Evolutionary conservation across 306 rosid species (phyloP).

Genomic region (Pyrus bretschneideri): DNA sequence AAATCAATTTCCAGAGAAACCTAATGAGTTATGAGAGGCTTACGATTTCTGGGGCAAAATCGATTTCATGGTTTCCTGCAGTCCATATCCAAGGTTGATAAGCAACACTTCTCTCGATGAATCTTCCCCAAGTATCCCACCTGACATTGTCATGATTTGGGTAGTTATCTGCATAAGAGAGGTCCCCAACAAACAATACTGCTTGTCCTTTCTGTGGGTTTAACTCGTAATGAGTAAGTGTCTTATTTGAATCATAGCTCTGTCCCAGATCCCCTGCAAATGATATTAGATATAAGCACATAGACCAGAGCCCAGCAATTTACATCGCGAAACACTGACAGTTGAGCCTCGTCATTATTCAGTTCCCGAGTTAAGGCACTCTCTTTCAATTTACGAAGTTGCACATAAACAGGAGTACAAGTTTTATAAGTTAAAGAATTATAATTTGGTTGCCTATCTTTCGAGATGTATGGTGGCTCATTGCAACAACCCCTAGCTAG

Average conservation of each 20-base stretch:
- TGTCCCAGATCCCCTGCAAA: conserved; percentile 84
- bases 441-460: background rate
- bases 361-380: background rate
- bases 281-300: background rate
- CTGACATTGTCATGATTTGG: conserved; percentile 62
- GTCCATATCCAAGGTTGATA: conserved; percentile 99
- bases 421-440: background rate
- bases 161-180: conserved; percentile 70
- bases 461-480: background rate
- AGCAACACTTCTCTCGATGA: conserved; percentile 70
- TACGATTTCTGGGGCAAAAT: conserved; percentile 67
- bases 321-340: background rate
- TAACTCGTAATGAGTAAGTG: conserved; percentile 66
- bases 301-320: background rate
- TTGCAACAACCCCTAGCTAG: background rate
- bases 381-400: background rate
- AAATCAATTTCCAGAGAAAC: background rate
- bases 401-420: background rate
- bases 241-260: conserved; percentile 67
- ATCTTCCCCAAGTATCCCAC: conserved; percentile 95
- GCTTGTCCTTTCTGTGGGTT: conserved; percentile 60
- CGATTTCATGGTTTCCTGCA: conserved; percentile 83
- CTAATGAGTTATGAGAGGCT: conserved; percentile 10
- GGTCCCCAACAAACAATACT: conserved; percentile 72
- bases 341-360: background rate